Percentiles rank a stretch among this genome's conserved stretches.
Conservation (phyloP, 441 rosid genomes). For the Adansonia grandidieri region DNA sequence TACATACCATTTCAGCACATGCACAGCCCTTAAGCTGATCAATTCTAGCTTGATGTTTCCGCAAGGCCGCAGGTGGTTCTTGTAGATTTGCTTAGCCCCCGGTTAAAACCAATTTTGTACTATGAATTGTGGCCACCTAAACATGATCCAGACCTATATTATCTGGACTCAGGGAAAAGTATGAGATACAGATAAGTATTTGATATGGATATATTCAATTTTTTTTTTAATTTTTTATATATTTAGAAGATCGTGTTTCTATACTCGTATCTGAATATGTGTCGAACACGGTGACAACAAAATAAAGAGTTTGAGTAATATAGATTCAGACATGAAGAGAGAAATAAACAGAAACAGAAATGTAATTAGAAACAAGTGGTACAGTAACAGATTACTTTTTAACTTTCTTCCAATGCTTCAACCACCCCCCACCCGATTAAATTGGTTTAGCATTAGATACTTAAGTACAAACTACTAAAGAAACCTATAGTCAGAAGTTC, state of each 20-base stretch:
- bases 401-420: background rate
- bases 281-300: too few species aligned
- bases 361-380: background rate
- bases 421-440: background rate
- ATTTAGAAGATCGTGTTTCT: too few species aligned
- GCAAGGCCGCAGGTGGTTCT: constrained; percentile 53
- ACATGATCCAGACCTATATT: background rate
- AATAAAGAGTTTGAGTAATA: too few species aligned
- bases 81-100: constrained; percentile 57
- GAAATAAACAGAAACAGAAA: background rate
- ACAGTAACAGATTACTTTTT: background rate
- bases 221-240: too few species aligned
- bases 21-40: constrained; percentile 46
- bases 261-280: too few species aligned
- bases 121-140: background rate
- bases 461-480: background rate
- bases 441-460: background rate
- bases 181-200: too few species aligned
- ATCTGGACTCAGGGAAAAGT: too few species aligned
- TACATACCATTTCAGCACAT: constrained; percentile 46
- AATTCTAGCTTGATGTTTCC: constrained; percentile 52
- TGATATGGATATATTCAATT: too few species aligned
- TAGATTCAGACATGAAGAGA: too few species aligned
- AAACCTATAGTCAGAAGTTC: background rate
- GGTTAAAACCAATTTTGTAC: constrained; percentile 17